A percentile compares a stretch with the other conserved stretches of the same genome.
These are phyloP conservation scores for Balansia obtecta DNA, from an alignment of 2,329 filamentous ascomycete species.

Conservation along the genomic window DNA sequence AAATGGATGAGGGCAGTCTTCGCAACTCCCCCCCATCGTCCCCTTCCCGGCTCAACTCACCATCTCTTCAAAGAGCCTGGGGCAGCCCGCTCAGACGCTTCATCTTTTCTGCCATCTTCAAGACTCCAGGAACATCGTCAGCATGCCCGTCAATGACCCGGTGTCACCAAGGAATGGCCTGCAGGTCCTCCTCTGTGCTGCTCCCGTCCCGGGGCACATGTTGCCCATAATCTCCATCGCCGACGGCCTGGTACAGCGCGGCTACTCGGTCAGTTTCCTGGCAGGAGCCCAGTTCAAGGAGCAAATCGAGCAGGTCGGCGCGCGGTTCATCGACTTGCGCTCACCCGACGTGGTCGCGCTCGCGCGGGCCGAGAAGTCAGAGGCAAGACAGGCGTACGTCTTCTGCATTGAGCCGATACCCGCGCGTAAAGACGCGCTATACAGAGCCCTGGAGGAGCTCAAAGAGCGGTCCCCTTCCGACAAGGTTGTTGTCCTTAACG, in stretches of 20 bases:
- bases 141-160: not conserved
- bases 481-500: slow-evolving; percentile 30
- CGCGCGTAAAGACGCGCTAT: not conserved
- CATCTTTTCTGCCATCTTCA: no score
- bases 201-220: slow-evolving; percentile 19
- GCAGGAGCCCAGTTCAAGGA: slow-evolving; percentile 23
- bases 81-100: no score
- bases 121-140: not conserved
- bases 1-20: no score
- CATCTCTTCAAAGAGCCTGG: no score
- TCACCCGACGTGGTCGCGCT: not conserved
- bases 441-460: not conserved
- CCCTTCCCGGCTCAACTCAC: no score
- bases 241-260: slow-evolving; percentile 22
- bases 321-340: not conserved
- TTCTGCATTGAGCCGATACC: not conserved
- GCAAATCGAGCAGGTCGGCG: not conserved
- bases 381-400: not conserved
- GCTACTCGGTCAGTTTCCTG: slow-evolving; percentile 31
- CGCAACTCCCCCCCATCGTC: no score
- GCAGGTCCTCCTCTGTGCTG: slow-evolving; percentile 17
- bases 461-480: slow-evolving; percentile 12
- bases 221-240: slow-evolving; percentile 21
- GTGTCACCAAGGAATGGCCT: slow-evolving; percentile 8
- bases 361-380: no score